phyloP scores from a whole-genome alignment of 768 basidiomycete genomes.

The Terana coerulea region DNA sequence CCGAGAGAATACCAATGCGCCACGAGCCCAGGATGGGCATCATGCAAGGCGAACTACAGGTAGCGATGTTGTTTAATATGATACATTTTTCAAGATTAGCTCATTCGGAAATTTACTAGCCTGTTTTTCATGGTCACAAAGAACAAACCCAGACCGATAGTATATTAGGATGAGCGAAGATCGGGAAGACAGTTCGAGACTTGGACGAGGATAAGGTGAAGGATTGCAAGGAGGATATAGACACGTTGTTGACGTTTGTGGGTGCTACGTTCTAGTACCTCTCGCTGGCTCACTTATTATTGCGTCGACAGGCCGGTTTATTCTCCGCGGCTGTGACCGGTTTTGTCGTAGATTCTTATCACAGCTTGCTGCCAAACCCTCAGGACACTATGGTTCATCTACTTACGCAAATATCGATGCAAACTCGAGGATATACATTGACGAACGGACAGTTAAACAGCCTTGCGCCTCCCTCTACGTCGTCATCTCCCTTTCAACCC shows the following conservation, averaged over 20 bases:
- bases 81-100: too few species aligned
- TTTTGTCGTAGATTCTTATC: not conserved
- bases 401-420: not conserved
- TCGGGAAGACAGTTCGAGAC: slow-evolving; percentile 3
- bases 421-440: not conserved
- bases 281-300: too few species aligned
- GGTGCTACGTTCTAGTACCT: not conserved
- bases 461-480: not conserved
- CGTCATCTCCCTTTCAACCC: not conserved
- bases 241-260: slow-evolving; percentile 8
- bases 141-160: too few species aligned
- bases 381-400: not conserved
- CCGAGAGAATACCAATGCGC: too few species aligned
- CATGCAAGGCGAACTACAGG: too few species aligned
- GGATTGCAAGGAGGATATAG: slow-evolving; percentile 9
- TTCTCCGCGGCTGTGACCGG: not conserved
- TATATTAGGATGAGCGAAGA: too few species aligned
- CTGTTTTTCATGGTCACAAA: too few species aligned
- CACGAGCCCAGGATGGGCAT: too few species aligned
- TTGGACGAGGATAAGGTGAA: slow-evolving; percentile 2
- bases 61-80: too few species aligned
- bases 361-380: not conserved
- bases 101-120: too few species aligned
- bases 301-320: not conserved
- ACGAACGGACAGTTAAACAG: not conserved